phyloP scores from a whole-genome alignment of 371 early-diverging fungal genomes.

The Fennellomyces sp. region DNA sequence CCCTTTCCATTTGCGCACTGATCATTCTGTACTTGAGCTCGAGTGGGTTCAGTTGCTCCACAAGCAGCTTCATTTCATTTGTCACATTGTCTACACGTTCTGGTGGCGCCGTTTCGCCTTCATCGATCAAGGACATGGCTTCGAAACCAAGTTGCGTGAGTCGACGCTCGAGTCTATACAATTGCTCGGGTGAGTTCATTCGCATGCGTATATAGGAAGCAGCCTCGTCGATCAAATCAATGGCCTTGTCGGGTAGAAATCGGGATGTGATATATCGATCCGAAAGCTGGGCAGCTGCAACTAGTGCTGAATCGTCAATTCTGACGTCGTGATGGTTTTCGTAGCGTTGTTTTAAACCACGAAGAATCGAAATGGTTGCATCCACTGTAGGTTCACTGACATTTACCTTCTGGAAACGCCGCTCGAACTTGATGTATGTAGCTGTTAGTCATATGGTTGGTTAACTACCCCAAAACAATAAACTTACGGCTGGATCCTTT shows the following conservation, averaged over 20 bases:
- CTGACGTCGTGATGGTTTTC: constrained; percentile 89
- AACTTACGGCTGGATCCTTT: constrained; percentile 76
- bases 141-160: constrained; percentile 94
- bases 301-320: constrained; percentile 80
- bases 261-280: constrained; percentile 83
- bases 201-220: constrained; percentile 94
- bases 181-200: constrained; percentile 94
- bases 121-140: constrained; percentile 90
- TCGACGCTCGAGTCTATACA: constrained; percentile 91
- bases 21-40: constrained; percentile 86
- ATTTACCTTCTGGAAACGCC: constrained; percentile 86
- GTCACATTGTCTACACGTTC: constrained; percentile 78
- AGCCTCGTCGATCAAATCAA: constrained; percentile 92
- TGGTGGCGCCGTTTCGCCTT: constrained; percentile 76
- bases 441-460: background rate
- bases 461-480: background rate
- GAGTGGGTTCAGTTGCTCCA: constrained; percentile 88
- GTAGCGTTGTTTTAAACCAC: constrained; percentile 85
- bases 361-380: constrained; percentile 84
- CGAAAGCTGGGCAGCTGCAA: constrained; percentile 78
- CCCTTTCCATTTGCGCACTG: constrained; percentile 82
- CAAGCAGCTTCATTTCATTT: constrained; percentile 81
- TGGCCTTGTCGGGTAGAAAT: constrained; percentile 83
- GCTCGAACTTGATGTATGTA: constrained; percentile 60
- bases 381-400: constrained; percentile 82